These are phyloP conservation scores for Rhizopus arrhizus DNA, from an alignment of 371 early-diverging fungal species.

Conservation along the genomic window DNA sequence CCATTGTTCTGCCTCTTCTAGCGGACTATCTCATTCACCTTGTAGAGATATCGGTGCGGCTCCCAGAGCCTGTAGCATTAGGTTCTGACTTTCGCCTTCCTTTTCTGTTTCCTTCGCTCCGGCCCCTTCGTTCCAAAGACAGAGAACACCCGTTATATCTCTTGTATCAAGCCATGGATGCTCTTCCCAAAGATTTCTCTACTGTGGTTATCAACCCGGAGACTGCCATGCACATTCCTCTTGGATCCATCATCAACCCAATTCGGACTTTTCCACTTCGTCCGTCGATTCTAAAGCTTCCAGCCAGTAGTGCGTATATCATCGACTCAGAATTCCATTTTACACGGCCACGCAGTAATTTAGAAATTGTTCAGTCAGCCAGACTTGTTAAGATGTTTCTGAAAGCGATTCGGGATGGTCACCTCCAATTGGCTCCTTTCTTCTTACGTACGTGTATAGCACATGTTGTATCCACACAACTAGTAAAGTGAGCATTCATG, in stretches of 20 bases:
- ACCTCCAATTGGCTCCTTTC: constrained; percentile 4
- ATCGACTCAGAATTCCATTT: constrained; percentile 1
- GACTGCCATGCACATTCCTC: constrained; percentile 6
- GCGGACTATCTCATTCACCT: neutral
- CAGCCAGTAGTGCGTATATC: neutral
- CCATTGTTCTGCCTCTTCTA: constrained; percentile 10
- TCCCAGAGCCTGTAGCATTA: neutral
- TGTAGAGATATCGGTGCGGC: neutral
- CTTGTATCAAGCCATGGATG: constrained; percentile 13
- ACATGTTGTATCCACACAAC: too few relatives aligned
- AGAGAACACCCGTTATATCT: neutral
- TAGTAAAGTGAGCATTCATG: too few relatives aligned
- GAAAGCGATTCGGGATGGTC: neutral
- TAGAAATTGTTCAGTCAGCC: too few relatives aligned
- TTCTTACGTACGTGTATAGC: constrained; percentile 6
- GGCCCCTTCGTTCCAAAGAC: neutral
- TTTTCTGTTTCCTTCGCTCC: constrained; percentile 1
- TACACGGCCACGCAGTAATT: too few relatives aligned
- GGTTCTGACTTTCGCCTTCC: constrained; percentile 1
- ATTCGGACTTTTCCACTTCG: neutral
- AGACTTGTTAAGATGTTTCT: constrained; percentile 1
- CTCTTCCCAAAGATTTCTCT: constrained; percentile 3
- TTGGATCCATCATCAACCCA: constrained; percentile 7
- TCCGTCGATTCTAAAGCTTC: constrained; percentile 1
- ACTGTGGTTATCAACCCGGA: neutral